A percentile compares a stretch with the other conserved stretches of the same genome.
These are phyloP conservation scores for Paxillus involutus DNA, from an alignment of 768 basidiomycete genomes.

Conservation along the genomic window DNA sequence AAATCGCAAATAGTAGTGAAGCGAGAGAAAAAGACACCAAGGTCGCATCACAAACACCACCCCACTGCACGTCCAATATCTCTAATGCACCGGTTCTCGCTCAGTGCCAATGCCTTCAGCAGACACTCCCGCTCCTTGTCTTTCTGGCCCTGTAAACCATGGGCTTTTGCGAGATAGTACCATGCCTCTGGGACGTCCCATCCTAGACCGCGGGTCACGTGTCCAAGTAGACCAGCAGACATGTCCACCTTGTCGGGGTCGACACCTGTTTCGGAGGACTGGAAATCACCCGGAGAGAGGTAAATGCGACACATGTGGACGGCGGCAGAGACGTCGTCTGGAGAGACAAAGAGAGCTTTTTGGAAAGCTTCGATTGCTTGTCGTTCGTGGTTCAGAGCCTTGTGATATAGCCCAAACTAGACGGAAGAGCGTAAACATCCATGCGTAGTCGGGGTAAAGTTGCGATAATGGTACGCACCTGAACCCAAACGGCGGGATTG, in stretches of 20 bases:
- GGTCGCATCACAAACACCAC: slow-evolving; percentile 51
- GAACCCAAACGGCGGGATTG: slow-evolving; percentile 92
- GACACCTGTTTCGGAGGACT: slow-evolving; percentile 8
- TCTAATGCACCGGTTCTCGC: slow-evolving; percentile 63
- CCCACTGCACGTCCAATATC: slow-evolving; percentile 64
- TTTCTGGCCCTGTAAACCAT: slow-evolving; percentile 69
- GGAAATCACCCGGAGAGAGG: slow-evolving; percentile 40
- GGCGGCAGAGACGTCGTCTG: slow-evolving; percentile 73
- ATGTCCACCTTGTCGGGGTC: slow-evolving; percentile 63
- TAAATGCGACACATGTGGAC: slow-evolving; percentile 80
- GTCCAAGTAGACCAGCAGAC: slow-evolving; percentile 76
- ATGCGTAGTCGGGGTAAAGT: not conserved
- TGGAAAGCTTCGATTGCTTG: slow-evolving; percentile 76
- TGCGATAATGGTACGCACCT: slow-evolving; percentile 51
- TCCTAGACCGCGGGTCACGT: slow-evolving; percentile 73
- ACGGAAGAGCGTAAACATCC: not conserved
- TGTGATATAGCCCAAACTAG: slow-evolving; percentile 75
- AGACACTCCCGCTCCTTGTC: slow-evolving; percentile 77
- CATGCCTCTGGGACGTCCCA: slow-evolving; percentile 96
- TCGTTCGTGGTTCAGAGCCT: slow-evolving; percentile 53
- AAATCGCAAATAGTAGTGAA: not conserved
- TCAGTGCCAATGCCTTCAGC: slow-evolving; percentile 61
- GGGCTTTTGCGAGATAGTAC: slow-evolving; percentile 86
- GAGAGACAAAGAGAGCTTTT: slow-evolving; percentile 87
- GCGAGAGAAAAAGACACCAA: too few relatives aligned